Base-by-base conservation (phyloP, 2,329 filamentous ascomycete genomes). In the Clonostachys solani region DNA sequence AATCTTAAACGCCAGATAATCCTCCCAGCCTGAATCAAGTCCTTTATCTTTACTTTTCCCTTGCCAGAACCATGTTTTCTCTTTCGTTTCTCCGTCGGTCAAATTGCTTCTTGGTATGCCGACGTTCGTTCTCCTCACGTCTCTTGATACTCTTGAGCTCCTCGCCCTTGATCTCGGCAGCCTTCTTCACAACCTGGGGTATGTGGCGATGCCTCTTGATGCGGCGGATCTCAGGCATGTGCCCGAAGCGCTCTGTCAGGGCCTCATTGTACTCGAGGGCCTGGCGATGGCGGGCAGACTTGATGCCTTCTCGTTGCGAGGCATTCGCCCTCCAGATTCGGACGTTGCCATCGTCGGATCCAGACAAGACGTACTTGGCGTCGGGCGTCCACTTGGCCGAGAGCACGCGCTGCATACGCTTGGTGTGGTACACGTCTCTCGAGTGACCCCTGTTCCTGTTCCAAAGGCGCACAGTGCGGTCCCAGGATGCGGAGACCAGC, bases 401-500 rank as follows among this genome's bases (percentile, higher is more conserved):
- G 72, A 95, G 95, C 47, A 96, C 91, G 56, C 92, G 82, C 73
- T 97, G 92, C 92, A 96, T 96, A 53, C 94, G 84, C 71, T 96
- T 95, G 16, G 94, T 97, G 73, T 97, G 92, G 69, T 97, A 99
- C 43, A 96, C 84, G 61, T 99, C 94, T 56, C 92, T 80, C 13
- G 88, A 92, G 67, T 94, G 89, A 19, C 92, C 92, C 51, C 85
- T 75, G 54, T 85, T 81, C 48, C 88, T 80, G 62, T 83, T 83
- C 88, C 91, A 97, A 44, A 97, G 73, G 44, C 94, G 83, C 45
- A 99, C 77, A 5, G 90, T 96, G 51, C 91, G 84, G 79, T 90
- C 52, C 69, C 94, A 95, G 1, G 87, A 91, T 6, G 89, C 94
- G 13, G 86, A 89, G 17, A 97, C 90, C 42, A 99, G 80, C 64